These are phyloP conservation scores for Posidonia oceanica DNA, from an alignment of 116 monocot genomes.

Conservation along the genomic window DNA sequence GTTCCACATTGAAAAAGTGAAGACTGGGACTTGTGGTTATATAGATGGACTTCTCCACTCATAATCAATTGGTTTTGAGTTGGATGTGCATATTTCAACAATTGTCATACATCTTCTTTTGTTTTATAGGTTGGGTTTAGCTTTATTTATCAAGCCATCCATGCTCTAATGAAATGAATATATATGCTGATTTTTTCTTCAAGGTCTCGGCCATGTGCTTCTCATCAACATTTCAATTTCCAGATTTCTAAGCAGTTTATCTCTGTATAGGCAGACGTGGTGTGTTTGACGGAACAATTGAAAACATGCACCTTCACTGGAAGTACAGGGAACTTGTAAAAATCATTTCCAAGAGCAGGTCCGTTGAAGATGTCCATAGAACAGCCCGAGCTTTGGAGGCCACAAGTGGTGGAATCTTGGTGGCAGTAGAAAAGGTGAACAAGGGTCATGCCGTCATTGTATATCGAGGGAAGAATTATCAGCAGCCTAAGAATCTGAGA, in stretches of 20 bases:
- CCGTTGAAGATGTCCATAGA: slow-evolving; percentile 38
- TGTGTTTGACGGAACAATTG: slow-evolving; percentile 94
- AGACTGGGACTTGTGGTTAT: no score
- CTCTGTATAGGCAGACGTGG: slow-evolving; percentile 68
- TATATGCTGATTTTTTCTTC: no score
- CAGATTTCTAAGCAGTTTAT: background rate
- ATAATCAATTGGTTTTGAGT: no score
- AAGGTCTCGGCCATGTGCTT: background rate
- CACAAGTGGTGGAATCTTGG: slow-evolving; percentile 93
- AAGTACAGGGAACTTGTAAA: slow-evolving; percentile 97
- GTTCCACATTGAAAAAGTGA: no score
- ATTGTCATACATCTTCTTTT: no score
- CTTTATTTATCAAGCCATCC: no score
- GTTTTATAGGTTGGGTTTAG: no score
- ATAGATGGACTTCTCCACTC: no score
- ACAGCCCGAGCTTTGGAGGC: slow-evolving; percentile 63
- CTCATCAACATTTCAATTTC: background rate
- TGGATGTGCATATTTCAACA: no score
- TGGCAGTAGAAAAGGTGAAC: slow-evolving; percentile 79
- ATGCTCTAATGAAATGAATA: no score
- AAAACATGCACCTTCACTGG: slow-evolving; percentile 99
- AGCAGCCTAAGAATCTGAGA: slow-evolving; percentile 54
- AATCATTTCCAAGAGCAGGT: slow-evolving; percentile 59
- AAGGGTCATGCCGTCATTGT: slow-evolving; percentile 92
- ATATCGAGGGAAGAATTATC: slow-evolving; percentile 90